These are phyloP conservation scores for Rhizopus delemar DNA, from an alignment of 371 early-diverging fungal species.

Conservation along the genomic window DNA sequence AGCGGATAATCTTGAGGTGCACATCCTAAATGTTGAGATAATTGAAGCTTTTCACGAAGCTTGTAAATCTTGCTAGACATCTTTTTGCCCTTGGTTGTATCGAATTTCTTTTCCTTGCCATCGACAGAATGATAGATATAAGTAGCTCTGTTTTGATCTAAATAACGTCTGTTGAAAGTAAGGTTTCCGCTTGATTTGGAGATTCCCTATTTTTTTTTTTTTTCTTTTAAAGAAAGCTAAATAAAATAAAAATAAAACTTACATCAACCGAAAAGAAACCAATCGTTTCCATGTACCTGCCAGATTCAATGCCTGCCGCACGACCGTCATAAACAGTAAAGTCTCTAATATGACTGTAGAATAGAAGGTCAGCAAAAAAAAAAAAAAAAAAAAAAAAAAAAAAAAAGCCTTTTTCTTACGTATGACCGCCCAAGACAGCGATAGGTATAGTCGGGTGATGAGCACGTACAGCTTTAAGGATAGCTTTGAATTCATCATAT, in stretches of 20 bases:
- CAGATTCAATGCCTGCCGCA: slow-evolving; percentile 58
- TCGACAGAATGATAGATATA: slow-evolving; percentile 54
- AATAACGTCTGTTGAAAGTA: slow-evolving; percentile 59
- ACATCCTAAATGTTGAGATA: slow-evolving; percentile 47
- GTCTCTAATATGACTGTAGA: slow-evolving; percentile 54
- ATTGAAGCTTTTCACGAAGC: slow-evolving; percentile 32
- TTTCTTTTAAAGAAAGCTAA: neutral
- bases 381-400: neutral
- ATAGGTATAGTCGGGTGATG: slow-evolving; percentile 56
- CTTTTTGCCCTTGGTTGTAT: slow-evolving; percentile 45
- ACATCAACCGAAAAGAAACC: slow-evolving; percentile 58
- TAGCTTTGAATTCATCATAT: slow-evolving; percentile 47
- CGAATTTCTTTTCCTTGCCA: slow-evolving; percentile 29
- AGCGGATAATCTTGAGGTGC: slow-evolving; percentile 58
- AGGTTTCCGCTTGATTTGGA: slow-evolving; percentile 29
- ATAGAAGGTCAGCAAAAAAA: neutral
- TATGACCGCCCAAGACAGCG: slow-evolving; percentile 60
- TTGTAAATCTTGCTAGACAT: slow-evolving; percentile 47
- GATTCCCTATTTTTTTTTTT: slow-evolving; percentile 19
- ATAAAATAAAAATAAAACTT: slow-evolving; percentile 3
- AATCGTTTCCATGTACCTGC: slow-evolving; percentile 62
- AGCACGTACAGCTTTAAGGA: slow-evolving; percentile 54
- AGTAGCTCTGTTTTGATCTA: slow-evolving; percentile 59
- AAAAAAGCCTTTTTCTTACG: slow-evolving; percentile 17
- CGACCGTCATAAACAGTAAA: slow-evolving; percentile 52